A percentile compares a stretch with the other conserved stretches of the same genome.
Evolutionary conservation across 2,329 filamentous ascomycete species (phyloP).

Genomic region (Sarocladiaceae sp.): DNA sequence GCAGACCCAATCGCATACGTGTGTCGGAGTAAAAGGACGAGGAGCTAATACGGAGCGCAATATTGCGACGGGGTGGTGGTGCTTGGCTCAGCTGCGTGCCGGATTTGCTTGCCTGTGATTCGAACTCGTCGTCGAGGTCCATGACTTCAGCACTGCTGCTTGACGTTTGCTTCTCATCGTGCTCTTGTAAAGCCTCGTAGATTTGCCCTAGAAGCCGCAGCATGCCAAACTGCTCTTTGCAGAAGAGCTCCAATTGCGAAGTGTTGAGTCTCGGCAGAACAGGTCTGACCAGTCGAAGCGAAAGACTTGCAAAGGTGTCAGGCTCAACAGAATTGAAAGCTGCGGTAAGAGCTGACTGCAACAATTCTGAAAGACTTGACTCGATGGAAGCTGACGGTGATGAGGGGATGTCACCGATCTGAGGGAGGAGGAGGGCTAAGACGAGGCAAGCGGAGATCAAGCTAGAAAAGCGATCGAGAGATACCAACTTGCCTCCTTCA

Average conservation of each 20-base stretch:
- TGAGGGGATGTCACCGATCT: constrained; percentile 40
- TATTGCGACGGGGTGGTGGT: constrained; percentile 41
- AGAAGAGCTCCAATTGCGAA: constrained; percentile 29
- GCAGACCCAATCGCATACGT: constrained; percentile 36
- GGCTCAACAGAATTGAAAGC: constrained; percentile 39
- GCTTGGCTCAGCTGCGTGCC: constrained; percentile 28
- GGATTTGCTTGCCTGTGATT: constrained; percentile 49
- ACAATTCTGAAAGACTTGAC: constrained; percentile 31
- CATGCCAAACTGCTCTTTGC: constrained; percentile 32
- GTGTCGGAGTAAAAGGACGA: constrained; percentile 44
- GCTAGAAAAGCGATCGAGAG: constrained; percentile 46
- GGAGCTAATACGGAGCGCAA: constrained; percentile 33
- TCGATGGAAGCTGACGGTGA: constrained; percentile 44
- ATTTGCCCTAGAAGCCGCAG: constrained; percentile 37
- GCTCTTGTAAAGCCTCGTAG: constrained; percentile 26
- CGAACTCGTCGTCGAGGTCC: constrained; percentile 62
- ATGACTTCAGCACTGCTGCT: constrained; percentile 45
- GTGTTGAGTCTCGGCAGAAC: constrained; percentile 40
- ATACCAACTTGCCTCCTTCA: constrained; percentile 43
- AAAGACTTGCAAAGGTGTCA: constrained; percentile 37
- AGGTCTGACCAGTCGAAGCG: constrained; percentile 37
- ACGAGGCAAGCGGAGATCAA: constrained; percentile 42
- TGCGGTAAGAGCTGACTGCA: constrained; percentile 33
- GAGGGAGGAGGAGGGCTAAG: constrained; percentile 39
- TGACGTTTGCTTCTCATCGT: constrained; percentile 23